Evolutionary conservation across 306 rosid genomes (phyloP).

Genomic region (Lathyrus oleraceus): DNA sequence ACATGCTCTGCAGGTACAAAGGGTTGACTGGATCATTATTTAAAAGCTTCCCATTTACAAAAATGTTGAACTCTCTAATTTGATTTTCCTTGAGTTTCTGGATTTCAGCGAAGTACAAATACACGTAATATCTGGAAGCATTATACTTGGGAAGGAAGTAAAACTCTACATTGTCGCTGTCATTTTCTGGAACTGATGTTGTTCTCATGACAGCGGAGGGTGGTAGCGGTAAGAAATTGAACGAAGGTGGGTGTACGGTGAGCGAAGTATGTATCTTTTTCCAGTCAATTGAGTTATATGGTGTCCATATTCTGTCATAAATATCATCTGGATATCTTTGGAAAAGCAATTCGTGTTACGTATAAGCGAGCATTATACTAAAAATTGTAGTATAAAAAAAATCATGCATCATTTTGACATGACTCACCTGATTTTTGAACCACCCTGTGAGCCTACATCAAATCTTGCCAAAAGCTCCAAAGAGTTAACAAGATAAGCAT

Average conservation of each 20-base stretch:
- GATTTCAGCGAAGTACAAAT: constrained; percentile 40
- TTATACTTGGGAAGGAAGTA: constrained; percentile 27
- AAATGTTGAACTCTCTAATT: constrained; percentile 42
- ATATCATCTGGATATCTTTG: constrained; percentile 48
- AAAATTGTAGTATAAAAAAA: background rate
- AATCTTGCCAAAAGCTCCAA: constrained; percentile 36
- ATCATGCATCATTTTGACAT: background rate
- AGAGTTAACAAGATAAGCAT: constrained; percentile 38
- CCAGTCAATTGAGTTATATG: constrained; percentile 39
- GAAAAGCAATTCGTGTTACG: background rate
- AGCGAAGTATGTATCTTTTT: constrained; percentile 34
- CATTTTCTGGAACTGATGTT: constrained; percentile 42
- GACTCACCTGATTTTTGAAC: constrained; percentile 35
- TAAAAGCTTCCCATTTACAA: constrained; percentile 32
- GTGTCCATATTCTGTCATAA: constrained; percentile 48
- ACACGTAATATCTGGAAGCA: constrained; percentile 32
- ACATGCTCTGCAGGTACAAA: constrained; percentile 9
- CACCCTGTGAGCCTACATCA: constrained; percentile 40
- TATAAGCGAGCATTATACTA: background rate
- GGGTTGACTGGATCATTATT: constrained; percentile 5
- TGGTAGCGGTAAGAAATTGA: constrained; percentile 28
- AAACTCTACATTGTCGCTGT: constrained; percentile 10
- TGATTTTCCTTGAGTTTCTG: constrained; percentile 40
- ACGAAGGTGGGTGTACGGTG: constrained; percentile 23
- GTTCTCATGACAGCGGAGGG: constrained; percentile 41